Evolutionary conservation across 495 filamentous ascomycete species (phyloP).

Genomic region (Jackrogersella minutella): DNA sequence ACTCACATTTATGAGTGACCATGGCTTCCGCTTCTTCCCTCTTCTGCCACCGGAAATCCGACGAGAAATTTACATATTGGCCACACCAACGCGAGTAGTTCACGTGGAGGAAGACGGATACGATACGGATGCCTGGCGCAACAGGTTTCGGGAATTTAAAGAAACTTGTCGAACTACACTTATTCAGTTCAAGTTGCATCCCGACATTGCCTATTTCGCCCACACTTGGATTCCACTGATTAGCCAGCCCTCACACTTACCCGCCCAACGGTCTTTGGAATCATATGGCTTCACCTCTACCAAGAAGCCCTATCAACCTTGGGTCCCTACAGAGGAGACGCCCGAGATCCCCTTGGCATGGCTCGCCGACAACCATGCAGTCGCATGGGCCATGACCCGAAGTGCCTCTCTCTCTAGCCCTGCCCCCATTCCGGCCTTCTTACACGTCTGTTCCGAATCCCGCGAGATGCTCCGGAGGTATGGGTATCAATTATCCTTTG

Average conservation of each 20-base stretch:
- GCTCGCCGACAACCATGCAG: background rate
- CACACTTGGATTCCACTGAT: background rate
- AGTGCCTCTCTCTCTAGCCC: slow-evolving; percentile 12
- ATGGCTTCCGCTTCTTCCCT: background rate
- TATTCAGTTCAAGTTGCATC: slow-evolving; percentile 14
- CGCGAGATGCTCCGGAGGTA: slow-evolving; percentile 12
- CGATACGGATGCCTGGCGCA: background rate
- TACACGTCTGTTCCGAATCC: slow-evolving; percentile 29
- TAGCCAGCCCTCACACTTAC: background rate
- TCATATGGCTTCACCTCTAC: slow-evolving; percentile 8
- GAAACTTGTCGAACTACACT: slow-evolving; percentile 12
- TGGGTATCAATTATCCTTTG: slow-evolving; percentile 25
- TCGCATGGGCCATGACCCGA: slow-evolving; percentile 7
- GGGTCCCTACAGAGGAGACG: background rate
- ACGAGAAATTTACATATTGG: slow-evolving; percentile 14
- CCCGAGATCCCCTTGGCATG: slow-evolving; percentile 8
- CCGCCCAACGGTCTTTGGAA: background rate
- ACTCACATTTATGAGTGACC: no score
- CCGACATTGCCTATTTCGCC: slow-evolving; percentile 13
- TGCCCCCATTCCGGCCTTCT: slow-evolving; percentile 19
- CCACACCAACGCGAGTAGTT: slow-evolving; percentile 16
- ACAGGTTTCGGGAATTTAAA: background rate
- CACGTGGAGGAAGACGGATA: background rate
- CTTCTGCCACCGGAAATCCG: slow-evolving; percentile 3
- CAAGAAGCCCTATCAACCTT: background rate